Conservation (phyloP, 2,329 filamentous ascomycete genomes). For the Orbilia blumenaviensis region DNA sequence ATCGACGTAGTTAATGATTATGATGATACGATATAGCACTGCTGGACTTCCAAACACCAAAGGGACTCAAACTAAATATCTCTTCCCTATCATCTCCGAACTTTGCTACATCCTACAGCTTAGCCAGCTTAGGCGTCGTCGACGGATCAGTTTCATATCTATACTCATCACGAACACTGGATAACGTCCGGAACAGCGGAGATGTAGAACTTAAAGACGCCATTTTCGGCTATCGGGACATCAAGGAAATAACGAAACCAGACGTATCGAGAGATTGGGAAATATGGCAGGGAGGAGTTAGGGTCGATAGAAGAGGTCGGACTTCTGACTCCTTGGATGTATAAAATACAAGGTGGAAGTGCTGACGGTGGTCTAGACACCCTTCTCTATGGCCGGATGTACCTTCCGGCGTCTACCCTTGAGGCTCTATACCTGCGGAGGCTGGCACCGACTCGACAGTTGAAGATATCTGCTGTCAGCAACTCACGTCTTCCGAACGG, state of each 20-base stretch:
- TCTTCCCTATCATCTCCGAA: conserved; percentile 91
- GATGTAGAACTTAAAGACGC: conserved; percentile 79
- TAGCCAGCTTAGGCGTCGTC: conserved; percentile 87
- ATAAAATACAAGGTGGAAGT: conserved; percentile 14
- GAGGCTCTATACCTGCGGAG: conserved; percentile 85
- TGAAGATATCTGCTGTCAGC: conserved; percentile 82
- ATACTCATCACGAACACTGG: conserved; percentile 84
- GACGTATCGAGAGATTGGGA: conserved; percentile 67
- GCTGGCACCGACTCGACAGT: conserved; percentile 77
- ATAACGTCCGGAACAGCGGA: conserved; percentile 73
- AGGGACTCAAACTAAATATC: conserved; percentile 82
- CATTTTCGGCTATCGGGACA: conserved; percentile 81
- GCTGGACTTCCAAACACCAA: conserved; percentile 86
- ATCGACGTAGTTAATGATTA: conserved; percentile 1
- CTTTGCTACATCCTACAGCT: conserved; percentile 91
- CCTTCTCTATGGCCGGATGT: conserved; percentile 79
- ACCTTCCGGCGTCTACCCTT: conserved; percentile 82
- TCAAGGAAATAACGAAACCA: conserved; percentile 71
- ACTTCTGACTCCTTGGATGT: not conserved
- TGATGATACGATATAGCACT: conserved; percentile 72
- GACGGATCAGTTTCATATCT: conserved; percentile 98
- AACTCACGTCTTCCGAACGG: conserved; percentile 76
- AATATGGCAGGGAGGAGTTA: conserved; percentile 65
- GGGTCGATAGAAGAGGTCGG: conserved; percentile 65
- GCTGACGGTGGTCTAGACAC: conserved; percentile 63